A percentile compares a stretch with the other conserved stretches of the same genome.
Conservation (phyloP, 345 rosid genomes). For the Anacardium occidentale region DNA sequence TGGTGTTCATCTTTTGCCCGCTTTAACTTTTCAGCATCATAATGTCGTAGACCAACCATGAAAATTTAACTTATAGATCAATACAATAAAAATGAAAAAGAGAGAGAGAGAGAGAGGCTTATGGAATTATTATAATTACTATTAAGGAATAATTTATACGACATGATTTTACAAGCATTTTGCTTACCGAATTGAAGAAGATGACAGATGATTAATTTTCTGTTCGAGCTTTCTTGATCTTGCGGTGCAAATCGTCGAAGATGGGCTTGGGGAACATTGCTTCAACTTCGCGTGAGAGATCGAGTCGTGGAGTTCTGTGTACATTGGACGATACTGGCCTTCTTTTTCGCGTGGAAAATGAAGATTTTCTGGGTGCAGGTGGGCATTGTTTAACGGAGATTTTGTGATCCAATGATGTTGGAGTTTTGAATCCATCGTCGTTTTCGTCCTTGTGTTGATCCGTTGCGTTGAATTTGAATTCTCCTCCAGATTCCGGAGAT, state of each 20-base stretch:
- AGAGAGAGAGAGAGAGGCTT: too few species aligned
- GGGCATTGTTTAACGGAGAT: conserved; percentile 53
- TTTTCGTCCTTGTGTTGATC: conserved; percentile 14
- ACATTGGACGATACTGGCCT: conserved; percentile 24
- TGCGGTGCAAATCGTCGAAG: conserved; percentile 30
- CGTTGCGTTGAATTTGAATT: background rate
- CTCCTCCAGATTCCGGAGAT: background rate
- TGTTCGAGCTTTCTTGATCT: conserved; percentile 63
- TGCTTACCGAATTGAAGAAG: conserved; percentile 5
- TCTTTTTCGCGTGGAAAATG: conserved; percentile 27
- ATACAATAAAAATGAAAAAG: background rate
- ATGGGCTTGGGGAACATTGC: conserved; percentile 32
- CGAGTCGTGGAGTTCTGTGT: conserved; percentile 28
- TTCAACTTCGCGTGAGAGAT: conserved; percentile 47
- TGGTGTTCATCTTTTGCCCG: conserved; percentile 4
- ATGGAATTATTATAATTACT: background rate
- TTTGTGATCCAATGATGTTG: conserved; percentile 48
- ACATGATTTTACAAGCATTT: conserved; percentile 9
- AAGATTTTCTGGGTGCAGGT: conserved; percentile 46
- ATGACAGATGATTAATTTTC: background rate
- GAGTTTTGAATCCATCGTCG: conserved; percentile 60
- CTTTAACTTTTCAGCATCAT: conserved; percentile 30
- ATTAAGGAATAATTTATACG: background rate
- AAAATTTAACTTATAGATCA: background rate
- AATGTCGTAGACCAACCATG: conserved; percentile 7